Conservation (phyloP, 257 asterid genomes). For the Solanum chiquidenum region DNA sequence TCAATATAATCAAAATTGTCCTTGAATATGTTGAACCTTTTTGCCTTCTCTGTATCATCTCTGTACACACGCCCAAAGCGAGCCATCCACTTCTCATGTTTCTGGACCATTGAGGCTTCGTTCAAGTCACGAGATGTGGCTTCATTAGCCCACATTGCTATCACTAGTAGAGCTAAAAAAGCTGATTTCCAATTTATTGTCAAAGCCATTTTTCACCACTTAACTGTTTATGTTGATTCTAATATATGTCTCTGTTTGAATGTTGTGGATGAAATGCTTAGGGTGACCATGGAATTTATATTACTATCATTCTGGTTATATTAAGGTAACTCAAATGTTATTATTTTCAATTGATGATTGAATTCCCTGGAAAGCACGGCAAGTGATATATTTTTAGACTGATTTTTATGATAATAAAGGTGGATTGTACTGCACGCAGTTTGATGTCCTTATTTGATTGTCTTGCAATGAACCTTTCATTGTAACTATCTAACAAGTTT, state of each 20-base stretch:
- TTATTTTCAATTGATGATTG: not conserved
- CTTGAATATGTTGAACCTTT: constrained; percentile 26
- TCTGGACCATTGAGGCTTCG: constrained; percentile 14
- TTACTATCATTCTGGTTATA: not conserved
- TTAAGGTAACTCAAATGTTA: not conserved
- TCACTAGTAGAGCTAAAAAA: constrained; percentile 2
- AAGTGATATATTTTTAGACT: not conserved
- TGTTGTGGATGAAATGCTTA: not conserved
- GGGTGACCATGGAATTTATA: not conserved
- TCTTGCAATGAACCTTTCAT: not conserved
- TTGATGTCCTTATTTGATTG: not conserved
- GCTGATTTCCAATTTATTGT: not conserved
- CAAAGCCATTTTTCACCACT: constrained; percentile 13
- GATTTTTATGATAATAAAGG: no score
- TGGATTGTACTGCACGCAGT: no score
- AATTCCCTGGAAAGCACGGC: not conserved
- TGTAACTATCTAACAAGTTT: not conserved
- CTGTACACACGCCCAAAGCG: constrained; percentile 24
- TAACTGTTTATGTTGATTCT: not conserved
- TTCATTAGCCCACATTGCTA: constrained; percentile 15
- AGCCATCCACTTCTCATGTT: constrained; percentile 31
- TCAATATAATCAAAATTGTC: constrained; percentile 22
- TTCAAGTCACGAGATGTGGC: constrained; percentile 15
- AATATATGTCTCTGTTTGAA: not conserved
- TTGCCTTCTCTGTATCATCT: constrained; percentile 24